These are phyloP conservation scores for Gonapodya sp. DNA, from an alignment of 192 early-diverging fungal species.

Conservation along the genomic window DNA sequence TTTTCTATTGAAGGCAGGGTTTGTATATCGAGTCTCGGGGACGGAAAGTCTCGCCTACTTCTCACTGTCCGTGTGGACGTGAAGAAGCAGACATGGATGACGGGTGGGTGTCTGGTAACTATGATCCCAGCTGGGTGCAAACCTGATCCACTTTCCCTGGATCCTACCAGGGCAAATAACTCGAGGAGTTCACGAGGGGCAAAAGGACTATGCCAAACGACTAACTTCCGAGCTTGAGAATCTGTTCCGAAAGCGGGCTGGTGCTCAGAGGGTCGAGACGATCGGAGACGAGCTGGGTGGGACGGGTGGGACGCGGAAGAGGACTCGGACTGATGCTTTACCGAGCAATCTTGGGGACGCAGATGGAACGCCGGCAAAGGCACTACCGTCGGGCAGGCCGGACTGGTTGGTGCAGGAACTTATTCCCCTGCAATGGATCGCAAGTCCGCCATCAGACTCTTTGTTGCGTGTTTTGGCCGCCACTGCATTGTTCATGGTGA, in stretches of 20 bases:
- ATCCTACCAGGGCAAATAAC: not conserved
- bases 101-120: not conserved
- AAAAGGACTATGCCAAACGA: not conserved
- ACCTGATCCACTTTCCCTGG: not conserved
- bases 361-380: too few relatives aligned
- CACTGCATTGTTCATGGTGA: not conserved
- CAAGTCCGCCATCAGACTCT: too few relatives aligned
- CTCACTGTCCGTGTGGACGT: not conserved
- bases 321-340: not conserved
- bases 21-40: not conserved
- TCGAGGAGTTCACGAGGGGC: not conserved
- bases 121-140: not conserved
- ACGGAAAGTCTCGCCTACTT: not conserved
- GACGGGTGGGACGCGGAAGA: not conserved
- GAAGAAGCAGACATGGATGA: not conserved
- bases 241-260: not conserved
- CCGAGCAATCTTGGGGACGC: not conserved
- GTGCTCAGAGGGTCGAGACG: not conserved
- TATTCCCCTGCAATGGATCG: too few relatives aligned
- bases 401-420: too few relatives aligned
- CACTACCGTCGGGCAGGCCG: too few relatives aligned
- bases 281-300: not conserved
- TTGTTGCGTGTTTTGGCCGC: not conserved
- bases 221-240: not conserved
- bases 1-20: not conserved